Evolutionary conservation across 106 monocot species (phyloP), one percentile per base, ranked within the genome.

Genomic region (Dendrobium chrysotoxum): DNA sequence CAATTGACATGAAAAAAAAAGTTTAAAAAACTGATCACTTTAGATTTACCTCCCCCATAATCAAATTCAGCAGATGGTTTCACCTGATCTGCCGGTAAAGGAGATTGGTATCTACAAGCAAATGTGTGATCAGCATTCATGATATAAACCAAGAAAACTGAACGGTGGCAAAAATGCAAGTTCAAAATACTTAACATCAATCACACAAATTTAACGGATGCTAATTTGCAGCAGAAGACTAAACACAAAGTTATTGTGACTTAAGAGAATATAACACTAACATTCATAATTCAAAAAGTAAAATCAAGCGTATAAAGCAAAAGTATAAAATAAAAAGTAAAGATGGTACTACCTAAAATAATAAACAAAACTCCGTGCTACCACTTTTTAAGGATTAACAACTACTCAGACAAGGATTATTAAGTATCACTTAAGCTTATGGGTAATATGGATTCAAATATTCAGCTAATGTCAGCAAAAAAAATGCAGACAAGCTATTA

Each of bases 1-100:
- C 66, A 58, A 39, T 25, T 54, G 10, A 4, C 23, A 40, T 18
- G 41, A 17, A 55, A 53, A 75, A 53, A 58, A 50, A 20, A 16
- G 20, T 39, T n/a, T 4, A 1, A 28, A 55, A 75, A 42, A n/a
- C 30, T 23, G 12, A 6, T 4, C 28, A 31, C 35, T 31, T 70
- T 28, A 70, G 28, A 12, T 70, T 78, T 79, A 84, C 84, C 79
- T 84, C 64, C 84, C 30, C 67, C 84, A 44, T 79, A 40, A n/a
- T 79, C 84, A 31, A 79, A 79, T 79, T 83, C 77, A 77, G 20
- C 53, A 46, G 67, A 67, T 55, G 86, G 86, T 72, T 80, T 86
- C 83, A 86, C 86, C 50, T 83, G 86, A 28, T 86, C 83, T 16
- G 30, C 39, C 20, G 86, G 80, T 38, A 86, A 54, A 40, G 86